Evolutionary conservation across 345 rosid genomes (phyloP).

Genomic region (Lepidium sativum): DNA sequence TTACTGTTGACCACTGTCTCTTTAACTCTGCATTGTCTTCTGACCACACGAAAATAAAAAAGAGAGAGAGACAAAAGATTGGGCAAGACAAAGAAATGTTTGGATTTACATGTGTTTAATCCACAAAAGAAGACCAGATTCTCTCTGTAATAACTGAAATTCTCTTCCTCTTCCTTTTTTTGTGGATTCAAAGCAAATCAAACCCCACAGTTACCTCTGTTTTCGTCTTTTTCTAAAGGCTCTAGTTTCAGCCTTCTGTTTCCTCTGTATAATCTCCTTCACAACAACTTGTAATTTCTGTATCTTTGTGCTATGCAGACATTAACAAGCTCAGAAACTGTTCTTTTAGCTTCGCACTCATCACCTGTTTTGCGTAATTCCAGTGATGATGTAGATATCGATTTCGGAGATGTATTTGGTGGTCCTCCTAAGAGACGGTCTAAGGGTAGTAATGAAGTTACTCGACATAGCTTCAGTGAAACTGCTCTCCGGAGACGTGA

Average conservation of each 20-base stretch:
- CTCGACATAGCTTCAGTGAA: conserved; percentile 38
- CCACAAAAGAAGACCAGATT: conserved; percentile 15
- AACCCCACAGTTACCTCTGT: conserved; percentile 14
- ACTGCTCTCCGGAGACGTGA: conserved; percentile 16
- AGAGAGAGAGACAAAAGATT: no score
- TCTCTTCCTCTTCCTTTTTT: background rate
- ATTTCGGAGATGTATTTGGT: conserved; percentile 78
- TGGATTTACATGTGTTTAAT: conserved; percentile 12
- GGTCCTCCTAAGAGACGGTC: conserved; percentile 66
- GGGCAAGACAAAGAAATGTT: no score
- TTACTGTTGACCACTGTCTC: background rate
- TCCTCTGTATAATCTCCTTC: background rate
- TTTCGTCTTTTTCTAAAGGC: background rate
- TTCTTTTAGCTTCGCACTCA: conserved; percentile 31
- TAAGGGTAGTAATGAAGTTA: conserved; percentile 34
- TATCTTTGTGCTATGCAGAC: conserved; percentile 30
- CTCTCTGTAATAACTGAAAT: background rate
- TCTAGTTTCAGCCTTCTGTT: background rate
- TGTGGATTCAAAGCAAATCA: conserved; percentile 21
- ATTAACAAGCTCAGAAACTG: conserved; percentile 27
- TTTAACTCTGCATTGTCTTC: background rate
- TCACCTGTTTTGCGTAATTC: conserved; percentile 13
- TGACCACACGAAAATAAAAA: background rate
- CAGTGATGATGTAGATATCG: conserved; percentile 41
- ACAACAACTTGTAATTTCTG: conserved; percentile 1